Evolutionary conservation across 2,329 filamentous ascomycete species (phyloP), one percentile per base, ranked within the genome.

Genomic region (Elsinoe ampelina): DNA sequence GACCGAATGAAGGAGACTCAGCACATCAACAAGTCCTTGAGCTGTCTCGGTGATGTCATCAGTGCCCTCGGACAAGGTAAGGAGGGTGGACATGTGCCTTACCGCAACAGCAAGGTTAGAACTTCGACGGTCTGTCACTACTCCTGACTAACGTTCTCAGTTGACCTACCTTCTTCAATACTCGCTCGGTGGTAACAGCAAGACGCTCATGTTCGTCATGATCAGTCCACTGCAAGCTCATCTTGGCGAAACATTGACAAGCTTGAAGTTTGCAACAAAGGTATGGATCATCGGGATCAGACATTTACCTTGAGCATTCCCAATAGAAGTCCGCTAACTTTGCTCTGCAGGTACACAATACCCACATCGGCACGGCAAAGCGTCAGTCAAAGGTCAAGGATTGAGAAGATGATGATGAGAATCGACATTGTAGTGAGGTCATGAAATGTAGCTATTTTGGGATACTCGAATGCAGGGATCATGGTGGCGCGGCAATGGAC

Each of bases 191-290:
- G 93, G 93, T 13, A 96, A 63, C 22, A 93, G 87, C 64, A 95
- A 96, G 74, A 98, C 93, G 0, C 84, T 98, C 65, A 98, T 98
- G 93, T 95, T 98, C 70, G 89, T 97, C 69, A 97, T 97, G 91
- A 87, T 95, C 57, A 93, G 87, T 64, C 93, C 93, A 34, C 76
- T 97, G 58, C 88, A 95, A 74, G 87, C 84, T 5, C 93, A 97
- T 74, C 76, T 96, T 62, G 87, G 86, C 66, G 93, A 98, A 77
- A 96, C 91, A 2, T 77, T 96, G 68, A 95, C 91, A 43, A 96
- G 90, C 77, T 77, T 98, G 71, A 86, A 93, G 66, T 98, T 98
- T 72, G 93, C 93, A 13, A 95, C 89, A 34, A 97, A 95, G 80
- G 90, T 90, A 71, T 67, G 75, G 57, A 55, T 55, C 32, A 26